Evolutionary conservation across 2,329 filamentous ascomycete genomes (phyloP), one percentile per base, ranked within the genome.

Genomic region (Penicillium oxalicum): DNA sequence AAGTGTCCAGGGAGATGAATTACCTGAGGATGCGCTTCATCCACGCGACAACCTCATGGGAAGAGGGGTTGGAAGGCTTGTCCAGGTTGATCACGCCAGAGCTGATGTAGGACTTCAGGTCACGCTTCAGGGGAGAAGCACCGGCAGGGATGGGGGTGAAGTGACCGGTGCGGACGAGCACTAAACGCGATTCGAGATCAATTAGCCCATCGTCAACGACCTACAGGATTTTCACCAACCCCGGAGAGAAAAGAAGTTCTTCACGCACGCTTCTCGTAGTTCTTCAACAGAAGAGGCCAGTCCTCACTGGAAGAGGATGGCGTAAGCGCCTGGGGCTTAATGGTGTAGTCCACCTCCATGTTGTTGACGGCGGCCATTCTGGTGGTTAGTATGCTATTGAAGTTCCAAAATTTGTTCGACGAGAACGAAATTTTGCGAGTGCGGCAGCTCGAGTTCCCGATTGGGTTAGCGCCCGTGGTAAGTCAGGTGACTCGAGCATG

Each of bases 21-120:
- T 82, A 90, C 86, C 87, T 85, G 48, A 98, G 80, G 65, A 97
- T 97, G 63, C 91, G 86, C 85, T 98, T 98, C 62, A 97, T 87
- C 93, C 93, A 98, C 59, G 93, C 91, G 67, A 98, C 93, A 59
- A 98, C 93, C 79, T 98, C 93, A 80, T 98, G 93, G 66, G 87
- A 93, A 60, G 91, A 96, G 47, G 91, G 91, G 77, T 98, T 98
- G 45, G 91, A 94, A 49, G 91, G 93, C 78, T 95, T 95, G 77
- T 94, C 88, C 61, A 96, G 84, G 77, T 98, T 98, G 75, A 98
- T 97, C 51, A 98, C 91, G 75, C 93, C 93, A 56, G 89, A 95
- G 71, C 87, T 91, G 70, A 98, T 84, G 77, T 97, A 98, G 57
- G 87, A 90, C 79, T 96, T 96, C 67, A 98, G 81, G 71, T 97